Base-by-base conservation (phyloP, 2,329 filamentous ascomycete species). In the Aspergillus sp. region DNA sequence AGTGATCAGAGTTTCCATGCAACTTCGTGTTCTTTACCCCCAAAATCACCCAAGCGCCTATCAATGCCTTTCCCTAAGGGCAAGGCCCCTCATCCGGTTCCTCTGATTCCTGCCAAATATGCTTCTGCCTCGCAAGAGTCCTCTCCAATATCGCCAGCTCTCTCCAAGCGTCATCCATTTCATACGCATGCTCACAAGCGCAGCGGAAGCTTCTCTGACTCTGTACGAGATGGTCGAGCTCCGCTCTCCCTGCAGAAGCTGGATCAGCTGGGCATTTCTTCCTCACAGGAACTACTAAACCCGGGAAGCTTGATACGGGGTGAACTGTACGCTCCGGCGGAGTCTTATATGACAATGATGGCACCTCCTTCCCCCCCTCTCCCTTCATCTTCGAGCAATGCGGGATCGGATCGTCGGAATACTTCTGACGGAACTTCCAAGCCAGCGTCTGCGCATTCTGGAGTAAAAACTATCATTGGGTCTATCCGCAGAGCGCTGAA, bases 251-350 rank as follows among this genome's bases (percentile, higher is more conserved):
- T 71, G 29, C 64, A 72, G 32, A 71, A 75, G 45, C 57, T 65
- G 32, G 64, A 74, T 29, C 60, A 64, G 40, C 52, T 61, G 39
- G 61, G 68, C 19, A 62, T 67, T 36, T 59, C 65, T 38, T 59
- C 83, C 11, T 66, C 82, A 10, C 75, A 84, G 50, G 75, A 82
- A 7, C 72, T 83, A 19, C 81, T 85, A 9, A 85, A 88, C 57
- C 83, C 85, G 4, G 89, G 90, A 7, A 91, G 86, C 51, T 78
- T 98, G 32, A 90, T 97, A 13, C 81, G 91, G 40, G 93, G 93
- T 10, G 88, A 90, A 46, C 62, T 95, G 5, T 79, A 94, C 48
- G 88, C 90, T 11, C 93, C 91, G 1, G 81, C 81, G 1, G 86
- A 93, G 48, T 82, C 90, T 0, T 89, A 87, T 60, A 85, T 96